Conservation (phyloP, 805 yeast genomes). For the Nakazawaea pomicola region DNA sequence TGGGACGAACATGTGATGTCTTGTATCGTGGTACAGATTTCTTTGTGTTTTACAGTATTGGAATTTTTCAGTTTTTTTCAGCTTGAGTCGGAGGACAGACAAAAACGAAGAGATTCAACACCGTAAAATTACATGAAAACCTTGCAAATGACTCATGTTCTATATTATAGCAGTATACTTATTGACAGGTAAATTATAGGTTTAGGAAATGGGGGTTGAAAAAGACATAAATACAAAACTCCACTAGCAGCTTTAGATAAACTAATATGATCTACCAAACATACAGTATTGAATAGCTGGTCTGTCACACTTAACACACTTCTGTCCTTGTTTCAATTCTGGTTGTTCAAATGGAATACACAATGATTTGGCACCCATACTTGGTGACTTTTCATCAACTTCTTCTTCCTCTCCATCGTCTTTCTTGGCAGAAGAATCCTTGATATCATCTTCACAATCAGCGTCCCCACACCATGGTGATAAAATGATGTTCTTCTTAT, state of each 20-base stretch:
- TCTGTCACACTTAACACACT: constrained; percentile 81
- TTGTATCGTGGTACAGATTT: too few relatives aligned
- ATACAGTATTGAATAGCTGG: constrained; percentile 80
- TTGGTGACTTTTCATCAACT: constrained; percentile 93
- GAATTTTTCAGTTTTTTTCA: background rate
- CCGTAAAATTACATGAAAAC: too few relatives aligned
- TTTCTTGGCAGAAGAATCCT: constrained; percentile 78
- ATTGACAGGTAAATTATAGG: too few relatives aligned
- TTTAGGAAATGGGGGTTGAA: background rate
- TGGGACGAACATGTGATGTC: background rate
- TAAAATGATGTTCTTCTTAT: constrained; percentile 82
- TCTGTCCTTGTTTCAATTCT: constrained; percentile 66
- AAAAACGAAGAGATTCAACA: too few relatives aligned
- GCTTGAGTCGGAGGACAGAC: too few relatives aligned
- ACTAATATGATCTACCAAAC: constrained; percentile 94
- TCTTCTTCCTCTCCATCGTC: constrained; percentile 83
- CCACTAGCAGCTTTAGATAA: background rate
- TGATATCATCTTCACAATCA: constrained; percentile 96
- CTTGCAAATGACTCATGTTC: too few relatives aligned
- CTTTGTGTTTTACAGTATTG: too few relatives aligned
- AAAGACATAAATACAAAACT: background rate
- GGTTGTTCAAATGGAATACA: constrained; percentile 97
- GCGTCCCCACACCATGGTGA: constrained; percentile 97
- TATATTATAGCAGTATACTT: too few relatives aligned
- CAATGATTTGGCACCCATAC: constrained; percentile 98